phyloP scores from a whole-genome alignment of 257 asterid species.

The Nemophila menziesii region DNA sequence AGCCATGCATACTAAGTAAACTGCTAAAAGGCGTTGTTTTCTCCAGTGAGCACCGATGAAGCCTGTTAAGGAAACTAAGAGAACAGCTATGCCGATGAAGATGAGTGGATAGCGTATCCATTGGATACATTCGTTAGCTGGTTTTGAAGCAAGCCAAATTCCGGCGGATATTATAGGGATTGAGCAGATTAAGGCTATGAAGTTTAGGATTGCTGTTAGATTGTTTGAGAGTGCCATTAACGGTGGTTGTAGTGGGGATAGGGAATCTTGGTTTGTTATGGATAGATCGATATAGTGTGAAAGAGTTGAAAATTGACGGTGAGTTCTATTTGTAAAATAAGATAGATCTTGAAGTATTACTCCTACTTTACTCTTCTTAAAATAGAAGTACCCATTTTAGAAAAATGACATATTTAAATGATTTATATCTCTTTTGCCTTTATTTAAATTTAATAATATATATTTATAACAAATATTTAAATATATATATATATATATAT shows the following conservation, averaged over 20 bases:
- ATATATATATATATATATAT: no score
- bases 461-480: no score
- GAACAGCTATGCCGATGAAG: constrained; percentile 58
- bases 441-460: no score
- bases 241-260: neutral
- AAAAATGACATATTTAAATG: no score
- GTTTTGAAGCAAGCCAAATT: constrained; percentile 77
- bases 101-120: constrained; percentile 95
- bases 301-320: no score
- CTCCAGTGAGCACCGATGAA: constrained; percentile 85
- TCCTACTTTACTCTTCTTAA: no score
- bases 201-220: constrained; percentile 70
- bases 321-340: no score
- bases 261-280: no score
- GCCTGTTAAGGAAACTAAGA: constrained; percentile 56
- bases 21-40: constrained; percentile 62
- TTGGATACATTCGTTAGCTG: constrained; percentile 91
- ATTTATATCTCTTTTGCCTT: no score
- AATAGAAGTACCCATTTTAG: no score
- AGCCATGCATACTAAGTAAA: constrained; percentile 78
- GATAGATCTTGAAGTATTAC: no score
- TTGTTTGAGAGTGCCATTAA: constrained; percentile 85
- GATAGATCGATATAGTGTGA: no score
- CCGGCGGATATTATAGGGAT: constrained; percentile 84
- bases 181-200: constrained; percentile 81